Percentiles rank a stretch among this genome's conserved stretches.
These are phyloP conservation scores for Lyophyllum shimeji DNA, from an alignment of 768 basidiomycete species.

Conservation along the genomic window DNA sequence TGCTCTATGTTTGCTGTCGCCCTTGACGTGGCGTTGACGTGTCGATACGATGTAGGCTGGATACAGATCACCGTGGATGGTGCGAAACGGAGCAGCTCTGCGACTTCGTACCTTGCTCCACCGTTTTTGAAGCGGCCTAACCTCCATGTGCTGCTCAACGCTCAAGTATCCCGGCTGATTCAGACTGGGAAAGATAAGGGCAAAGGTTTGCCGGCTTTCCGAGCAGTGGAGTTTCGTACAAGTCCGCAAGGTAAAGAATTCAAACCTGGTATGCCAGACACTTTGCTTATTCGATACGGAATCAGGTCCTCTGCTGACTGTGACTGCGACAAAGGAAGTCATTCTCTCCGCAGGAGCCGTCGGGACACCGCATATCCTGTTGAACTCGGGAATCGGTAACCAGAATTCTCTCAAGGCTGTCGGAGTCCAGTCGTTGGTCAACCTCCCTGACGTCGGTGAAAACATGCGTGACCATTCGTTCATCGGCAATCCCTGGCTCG, in stretches of 20 bases:
- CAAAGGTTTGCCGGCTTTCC: constrained; percentile 5
- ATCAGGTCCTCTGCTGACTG: constrained; percentile 9
- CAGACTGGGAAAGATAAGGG: constrained; percentile 13
- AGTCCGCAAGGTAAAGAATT: background rate
- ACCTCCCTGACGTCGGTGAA: constrained; percentile 23
- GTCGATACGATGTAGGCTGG: constrained; percentile 3
- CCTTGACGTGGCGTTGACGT: background rate
- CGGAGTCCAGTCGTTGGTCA: constrained; percentile 13
- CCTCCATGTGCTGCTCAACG: constrained; percentile 19
- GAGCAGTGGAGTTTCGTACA: constrained; percentile 14
- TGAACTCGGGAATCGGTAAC: constrained; percentile 28
- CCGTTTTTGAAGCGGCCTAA: constrained; percentile 18
- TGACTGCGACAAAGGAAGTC: constrained; percentile 28
- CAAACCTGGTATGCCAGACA: background rate
- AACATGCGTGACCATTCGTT: constrained; percentile 24
- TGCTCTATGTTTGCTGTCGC: background rate
- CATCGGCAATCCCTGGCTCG: constrained; percentile 11
- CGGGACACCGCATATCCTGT: constrained; percentile 26
- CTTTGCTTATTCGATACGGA: background rate
- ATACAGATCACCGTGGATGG: constrained; percentile 13
- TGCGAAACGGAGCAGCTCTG: constrained; percentile 17
- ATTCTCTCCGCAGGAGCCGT: constrained; percentile 31
- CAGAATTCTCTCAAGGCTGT: constrained; percentile 11
- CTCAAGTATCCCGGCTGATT: constrained; percentile 15
- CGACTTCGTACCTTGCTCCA: constrained; percentile 21